Evolutionary conservation across 2,329 filamentous ascomycete species (phyloP).

Genomic region (Amylocarpus encephaloides): DNA sequence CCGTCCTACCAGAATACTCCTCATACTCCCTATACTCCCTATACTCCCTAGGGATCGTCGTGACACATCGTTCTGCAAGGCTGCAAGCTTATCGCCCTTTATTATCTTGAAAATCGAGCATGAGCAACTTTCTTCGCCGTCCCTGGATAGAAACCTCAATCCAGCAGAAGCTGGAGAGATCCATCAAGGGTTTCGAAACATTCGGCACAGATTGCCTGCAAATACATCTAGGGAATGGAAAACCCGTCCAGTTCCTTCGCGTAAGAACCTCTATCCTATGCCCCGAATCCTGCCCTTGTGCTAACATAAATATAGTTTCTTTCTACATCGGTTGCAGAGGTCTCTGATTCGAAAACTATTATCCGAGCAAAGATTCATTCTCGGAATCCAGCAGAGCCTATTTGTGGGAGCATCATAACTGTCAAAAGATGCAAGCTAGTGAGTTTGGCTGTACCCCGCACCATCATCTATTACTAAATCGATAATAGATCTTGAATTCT

Average conservation of each 20-base stretch:
- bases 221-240: constrained; percentile 1
- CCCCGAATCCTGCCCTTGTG: background rate
- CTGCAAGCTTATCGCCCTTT: too few species aligned
- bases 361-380: background rate
- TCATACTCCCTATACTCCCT: too few species aligned
- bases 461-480: background rate
- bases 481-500: constrained; percentile 4
- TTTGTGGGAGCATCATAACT: constrained; percentile 7
- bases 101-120: too few species aligned
- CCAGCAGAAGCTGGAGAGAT: background rate
- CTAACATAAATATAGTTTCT: background rate
- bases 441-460: background rate
- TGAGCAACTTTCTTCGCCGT: background rate
- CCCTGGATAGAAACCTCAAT: background rate
- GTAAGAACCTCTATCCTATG: background rate
- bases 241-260: constrained; percentile 10
- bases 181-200: background rate
- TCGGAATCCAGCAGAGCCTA: background rate
- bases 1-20: too few species aligned
- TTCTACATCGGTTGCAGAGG: background rate
- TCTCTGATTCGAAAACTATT: constrained; percentile 2
- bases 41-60: too few species aligned
- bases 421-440: constrained; percentile 15
- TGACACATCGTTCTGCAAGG: too few species aligned
- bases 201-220: background rate